Percentiles rank a stretch among this genome's conserved stretches.
These are phyloP conservation scores for Scytalidium sp. DNA, from an alignment of 2,329 filamentous ascomycete species.

Conservation along the genomic window DNA sequence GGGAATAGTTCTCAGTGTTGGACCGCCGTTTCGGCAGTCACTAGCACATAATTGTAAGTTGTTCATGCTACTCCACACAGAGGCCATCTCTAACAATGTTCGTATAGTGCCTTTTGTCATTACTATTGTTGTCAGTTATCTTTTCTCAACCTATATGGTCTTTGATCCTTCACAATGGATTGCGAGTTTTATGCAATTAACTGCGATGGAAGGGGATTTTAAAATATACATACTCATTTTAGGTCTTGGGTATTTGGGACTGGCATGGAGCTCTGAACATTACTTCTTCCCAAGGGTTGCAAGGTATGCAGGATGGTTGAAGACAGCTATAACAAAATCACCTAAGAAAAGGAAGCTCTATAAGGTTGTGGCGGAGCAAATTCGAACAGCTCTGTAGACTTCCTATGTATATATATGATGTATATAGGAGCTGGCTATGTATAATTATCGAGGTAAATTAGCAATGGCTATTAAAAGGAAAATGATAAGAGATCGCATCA, in stretches of 20 bases:
- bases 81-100: slow-evolving; percentile 6
- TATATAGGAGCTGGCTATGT: too few relatives aligned
- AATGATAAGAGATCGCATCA: too few relatives aligned
- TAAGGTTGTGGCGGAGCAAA: slow-evolving; percentile 73
- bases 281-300: slow-evolving; percentile 68
- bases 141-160: slow-evolving; percentile 76
- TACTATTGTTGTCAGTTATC: slow-evolving; percentile 67
- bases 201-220: slow-evolving; percentile 69
- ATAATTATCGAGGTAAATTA: too few relatives aligned
- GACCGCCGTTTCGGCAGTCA: slow-evolving; percentile 80
- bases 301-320: slow-evolving; percentile 60
- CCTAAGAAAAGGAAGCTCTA: slow-evolving; percentile 83
- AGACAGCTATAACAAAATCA: slow-evolving; percentile 53
- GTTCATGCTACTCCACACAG: slow-evolving; percentile 6
- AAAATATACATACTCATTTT: slow-evolving; percentile 69
- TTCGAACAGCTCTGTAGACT: slow-evolving; percentile 34
- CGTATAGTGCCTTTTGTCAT: slow-evolving; percentile 73
- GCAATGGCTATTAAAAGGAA: too few relatives aligned
- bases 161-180: slow-evolving; percentile 70
- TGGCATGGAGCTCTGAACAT: slow-evolving; percentile 71
- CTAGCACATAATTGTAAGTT: slow-evolving; percentile 74
- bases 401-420: slow-evolving; percentile 1
- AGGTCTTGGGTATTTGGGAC: slow-evolving; percentile 63
- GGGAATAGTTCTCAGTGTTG: slow-evolving; percentile 86
- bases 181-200: slow-evolving; percentile 78